Evolutionary conservation across 2,329 filamentous ascomycete species (phyloP).

Genomic region (Colletotrichum tabaci): DNA sequence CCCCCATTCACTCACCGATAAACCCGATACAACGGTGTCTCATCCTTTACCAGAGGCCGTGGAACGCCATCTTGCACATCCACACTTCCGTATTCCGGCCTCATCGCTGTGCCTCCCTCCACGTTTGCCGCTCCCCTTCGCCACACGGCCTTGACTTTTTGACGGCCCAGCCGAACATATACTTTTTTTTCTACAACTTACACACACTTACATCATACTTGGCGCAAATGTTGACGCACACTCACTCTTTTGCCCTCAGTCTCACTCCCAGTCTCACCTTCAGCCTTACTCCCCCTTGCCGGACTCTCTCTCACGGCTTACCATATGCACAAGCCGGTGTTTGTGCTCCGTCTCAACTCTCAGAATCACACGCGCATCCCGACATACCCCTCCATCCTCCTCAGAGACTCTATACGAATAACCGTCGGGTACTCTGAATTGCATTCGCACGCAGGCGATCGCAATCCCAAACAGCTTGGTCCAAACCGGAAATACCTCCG

Average conservation of each 20-base stretch:
- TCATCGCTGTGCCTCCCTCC: slow-evolving; percentile 2
- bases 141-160: slow-evolving; percentile 24
- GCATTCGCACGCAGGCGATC: slow-evolving; percentile 5
- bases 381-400: not conserved
- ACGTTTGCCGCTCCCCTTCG: slow-evolving; percentile 13
- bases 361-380: slow-evolving; percentile 12
- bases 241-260: not conserved
- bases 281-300: not conserved
- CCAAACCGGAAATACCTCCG: slow-evolving; percentile 40
- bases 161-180: slow-evolving; percentile 27
- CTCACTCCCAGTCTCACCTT: not conserved
- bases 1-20: not conserved
- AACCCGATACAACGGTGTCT: slow-evolving; percentile 15
- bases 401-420: slow-evolving; percentile 4
- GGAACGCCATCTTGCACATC: not conserved
- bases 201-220: slow-evolving; percentile 21
- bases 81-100: slow-evolving; percentile 14
- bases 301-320: not conserved
- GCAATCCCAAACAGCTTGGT: slow-evolving; percentile 36
- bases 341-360: slow-evolving; percentile 34
- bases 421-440: slow-evolving; percentile 24
- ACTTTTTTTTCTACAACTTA: not conserved
- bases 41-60: not conserved
- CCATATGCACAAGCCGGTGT: slow-evolving; percentile 20
- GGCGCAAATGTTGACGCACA: not conserved